These are phyloP conservation scores for Pycnococcus provasolii DNA, from an alignment of 139 green algal species.

Conservation along the genomic window DNA sequence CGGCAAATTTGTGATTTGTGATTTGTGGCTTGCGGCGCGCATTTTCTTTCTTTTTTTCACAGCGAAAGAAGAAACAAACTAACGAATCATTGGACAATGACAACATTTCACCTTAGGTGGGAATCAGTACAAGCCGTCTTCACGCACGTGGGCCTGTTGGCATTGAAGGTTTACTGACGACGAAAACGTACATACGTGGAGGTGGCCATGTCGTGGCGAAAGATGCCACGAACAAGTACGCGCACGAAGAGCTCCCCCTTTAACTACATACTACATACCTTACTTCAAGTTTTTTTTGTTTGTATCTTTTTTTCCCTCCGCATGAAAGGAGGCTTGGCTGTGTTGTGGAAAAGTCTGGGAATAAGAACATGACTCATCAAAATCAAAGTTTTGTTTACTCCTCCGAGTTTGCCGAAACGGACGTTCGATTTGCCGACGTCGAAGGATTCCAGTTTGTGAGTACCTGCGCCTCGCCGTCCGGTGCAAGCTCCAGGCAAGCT, in stretches of 20 bases:
- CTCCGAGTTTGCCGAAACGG: background rate
- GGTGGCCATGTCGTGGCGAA: constrained; percentile 77
- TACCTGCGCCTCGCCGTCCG: no score
- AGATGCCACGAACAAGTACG: constrained; percentile 80
- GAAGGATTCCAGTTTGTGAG: background rate
- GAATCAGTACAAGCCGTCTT: constrained; percentile 92
- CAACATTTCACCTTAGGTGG: constrained; percentile 49
- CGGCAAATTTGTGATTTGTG: no score
- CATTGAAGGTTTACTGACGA: constrained; percentile 95
- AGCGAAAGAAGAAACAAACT: no score
- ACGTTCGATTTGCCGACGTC: background rate
- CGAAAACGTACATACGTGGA: constrained; percentile 75
- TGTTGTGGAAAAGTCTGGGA: background rate
- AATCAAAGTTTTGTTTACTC: background rate
- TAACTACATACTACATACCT: background rate
- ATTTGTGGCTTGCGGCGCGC: background rate
- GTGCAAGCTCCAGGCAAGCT: no score
- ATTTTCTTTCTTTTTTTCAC: background rate
- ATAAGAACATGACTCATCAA: background rate
- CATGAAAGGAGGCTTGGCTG: background rate
- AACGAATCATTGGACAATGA: no score
- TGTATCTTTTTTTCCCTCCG: background rate
- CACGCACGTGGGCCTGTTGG: constrained; percentile 93
- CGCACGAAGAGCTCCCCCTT: constrained; percentile 55
- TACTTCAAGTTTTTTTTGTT: no score